Evolutionary conservation across 345 rosid genomes (phyloP), one percentile per base, ranked within the genome.

Genomic region (Nephelium lappaceum): DNA sequence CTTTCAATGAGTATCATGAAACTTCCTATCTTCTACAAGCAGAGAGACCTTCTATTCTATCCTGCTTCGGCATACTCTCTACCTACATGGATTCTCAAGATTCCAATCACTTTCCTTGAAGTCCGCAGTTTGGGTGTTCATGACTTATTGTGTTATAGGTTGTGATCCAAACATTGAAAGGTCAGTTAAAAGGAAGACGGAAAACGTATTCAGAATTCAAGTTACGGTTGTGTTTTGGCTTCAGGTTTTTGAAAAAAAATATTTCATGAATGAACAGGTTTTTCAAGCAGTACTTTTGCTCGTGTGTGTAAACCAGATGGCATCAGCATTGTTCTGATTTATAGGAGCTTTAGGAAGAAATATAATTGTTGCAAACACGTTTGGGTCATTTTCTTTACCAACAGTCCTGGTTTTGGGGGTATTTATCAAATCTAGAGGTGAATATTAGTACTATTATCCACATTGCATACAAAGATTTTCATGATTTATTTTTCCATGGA

Each of bases 1-100:
- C 89, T 95, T 18, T 76, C 91, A 6, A 77, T 95, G 97, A 86
- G 94, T 66, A 89, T 89, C 80, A 69, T 88, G 85, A 92, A 93
- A 51, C 92, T 93, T 73, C 95, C 95, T 3, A 92, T 95, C 82
- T 95, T 95, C 84, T 95, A 89, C 92, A 95, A 95, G 89, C 98
- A 95, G 79, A 89, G 95, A 77, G 94, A 95, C 83, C 81, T 90
- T 71, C 89, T 89, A 58, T 95, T 93, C 84, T 95, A 83, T 80
- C 98, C 98, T 69, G 31, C 97, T 18, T 95, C 98, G 98, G 92
- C 98, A 49, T 95, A 93, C 81, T 89, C 95, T 69, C 80, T 92
- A 51, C 98, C 98, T 24, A 77, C 92, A 55, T 92, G 94, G 91
- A 84, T 95, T 71, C 88, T 93, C n/a, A 95, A 92, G 83, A 90